Base-by-base conservation (phyloP, 495 filamentous ascomycete genomes). In the Lepraria neglecta region DNA sequence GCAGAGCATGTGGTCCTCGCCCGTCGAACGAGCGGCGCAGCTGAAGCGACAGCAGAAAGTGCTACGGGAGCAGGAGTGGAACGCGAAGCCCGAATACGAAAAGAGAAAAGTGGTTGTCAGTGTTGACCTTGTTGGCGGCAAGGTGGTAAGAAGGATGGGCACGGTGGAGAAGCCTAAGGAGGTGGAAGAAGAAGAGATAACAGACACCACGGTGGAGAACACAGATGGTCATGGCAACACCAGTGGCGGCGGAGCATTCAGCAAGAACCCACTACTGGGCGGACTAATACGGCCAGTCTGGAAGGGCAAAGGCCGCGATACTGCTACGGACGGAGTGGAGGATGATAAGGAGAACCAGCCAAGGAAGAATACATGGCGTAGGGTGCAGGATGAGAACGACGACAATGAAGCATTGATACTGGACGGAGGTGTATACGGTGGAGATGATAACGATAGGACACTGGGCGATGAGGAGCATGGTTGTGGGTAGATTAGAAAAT, bases 331-430 rank as follows among this genome's bases (percentile, higher is more conserved):
- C 64, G 61, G 69, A 67, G 68, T 74, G 65, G 60, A 75, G 70
- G 58, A 65, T n/a, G 62, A 64, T 27, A 64, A 54, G 51, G 71
- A 70, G 72, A 80, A 64, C 59, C 68, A 50, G 24, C 52, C 63
- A 24, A 73, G 70, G 62, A 81, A 75, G 53, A 78, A 78, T 60
- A 82, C 80, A 3, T 97, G 92, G 94, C 78, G 92, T 52, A 83
- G 90, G 63, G 92, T 96, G 1, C 95, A 97, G 70, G 91, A 97
- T 74, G 90, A 95, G 67, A 77, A 84, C 44, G 87, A 91, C 55
- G 85, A 97, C 70, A 97, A 96, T 66, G 92, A 96, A 74, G 82
- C 80, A n/a, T 86, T 92, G 74, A 96, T 96, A 63, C 73, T 96
- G 6, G 88, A 96, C 73, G 92, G 92, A 0, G 89, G 92, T 12